phyloP scores from a whole-genome alignment of 2,329 filamentous ascomycete genomes.

The Sporothrix mexicana region DNA sequence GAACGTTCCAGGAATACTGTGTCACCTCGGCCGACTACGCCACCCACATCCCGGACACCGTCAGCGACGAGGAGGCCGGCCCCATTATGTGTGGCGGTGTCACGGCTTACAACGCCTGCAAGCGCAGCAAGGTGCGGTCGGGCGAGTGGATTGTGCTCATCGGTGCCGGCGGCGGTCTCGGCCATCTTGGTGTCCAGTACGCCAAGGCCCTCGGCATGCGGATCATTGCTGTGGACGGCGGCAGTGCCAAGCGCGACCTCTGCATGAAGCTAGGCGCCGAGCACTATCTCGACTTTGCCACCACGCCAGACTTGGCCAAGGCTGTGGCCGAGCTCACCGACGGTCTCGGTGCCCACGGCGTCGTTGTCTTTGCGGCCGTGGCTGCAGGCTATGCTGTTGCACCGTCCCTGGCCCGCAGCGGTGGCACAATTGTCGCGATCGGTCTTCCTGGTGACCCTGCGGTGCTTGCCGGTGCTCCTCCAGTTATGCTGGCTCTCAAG shows the following conservation, averaged over 20 bases:
- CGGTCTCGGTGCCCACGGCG: constrained; percentile 32
- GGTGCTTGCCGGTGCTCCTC: neutral
- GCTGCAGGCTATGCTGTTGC: neutral
- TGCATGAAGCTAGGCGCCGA: constrained; percentile 59
- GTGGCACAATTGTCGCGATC: neutral
- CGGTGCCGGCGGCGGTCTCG: constrained; percentile 55
- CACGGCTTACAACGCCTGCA: constrained; percentile 63
- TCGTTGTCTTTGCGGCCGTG: constrained; percentile 50
- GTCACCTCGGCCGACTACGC: constrained; percentile 61
- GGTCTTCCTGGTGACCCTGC: neutral
- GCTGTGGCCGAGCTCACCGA: constrained; percentile 22
- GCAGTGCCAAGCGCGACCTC: constrained; percentile 53
- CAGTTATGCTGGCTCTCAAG: constrained; percentile 2
- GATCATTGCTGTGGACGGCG: constrained; percentile 61
- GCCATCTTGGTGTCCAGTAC: constrained; percentile 50
- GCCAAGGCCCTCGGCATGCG: constrained; percentile 61
- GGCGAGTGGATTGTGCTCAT: constrained; percentile 63
- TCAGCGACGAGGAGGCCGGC: constrained; percentile 58
- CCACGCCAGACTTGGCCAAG: constrained; percentile 40
- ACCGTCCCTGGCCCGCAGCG: neutral
- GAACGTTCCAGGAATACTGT: constrained; percentile 66
- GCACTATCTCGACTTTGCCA: constrained; percentile 60
- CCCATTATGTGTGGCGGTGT: constrained; percentile 65
- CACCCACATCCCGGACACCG: constrained; percentile 56
- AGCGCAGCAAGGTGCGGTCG: constrained; percentile 55